Percentiles rank a stretch among this genome's conserved stretches.
These are phyloP conservation scores for Debaryomyces fabryi DNA, from an alignment of 1,139 yeast genomes.

Conservation along the genomic window DNA sequence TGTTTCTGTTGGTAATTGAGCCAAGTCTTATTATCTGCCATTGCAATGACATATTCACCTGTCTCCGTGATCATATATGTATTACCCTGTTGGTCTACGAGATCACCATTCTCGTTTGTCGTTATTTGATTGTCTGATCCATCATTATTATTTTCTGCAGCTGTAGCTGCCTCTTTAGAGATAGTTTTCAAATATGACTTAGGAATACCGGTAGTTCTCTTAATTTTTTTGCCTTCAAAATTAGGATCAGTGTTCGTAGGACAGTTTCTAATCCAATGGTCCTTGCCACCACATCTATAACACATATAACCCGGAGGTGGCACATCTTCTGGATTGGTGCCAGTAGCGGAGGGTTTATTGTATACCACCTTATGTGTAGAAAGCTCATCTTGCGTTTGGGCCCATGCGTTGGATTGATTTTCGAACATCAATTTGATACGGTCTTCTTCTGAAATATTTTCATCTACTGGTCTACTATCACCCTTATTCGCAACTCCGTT, in stretches of 20 bases:
- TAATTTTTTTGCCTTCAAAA: slow-evolving; percentile 88
- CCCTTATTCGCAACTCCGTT: slow-evolving; percentile 20
- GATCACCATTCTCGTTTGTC: slow-evolving; percentile 49
- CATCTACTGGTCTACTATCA: slow-evolving; percentile 28
- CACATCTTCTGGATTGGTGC: slow-evolving; percentile 57
- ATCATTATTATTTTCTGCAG: slow-evolving; percentile 57
- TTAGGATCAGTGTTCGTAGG: slow-evolving; percentile 93
- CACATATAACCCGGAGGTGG: slow-evolving; percentile 97
- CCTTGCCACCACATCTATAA: slow-evolving; percentile 94
- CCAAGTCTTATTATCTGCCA: slow-evolving; percentile 96
- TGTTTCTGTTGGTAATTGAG: slow-evolving; percentile 76
- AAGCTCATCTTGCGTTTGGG: slow-evolving; percentile 88
- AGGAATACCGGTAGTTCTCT: slow-evolving; percentile 97
- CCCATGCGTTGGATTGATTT: slow-evolving; percentile 93
- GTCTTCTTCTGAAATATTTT: slow-evolving; percentile 75
- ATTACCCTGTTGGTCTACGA: slow-evolving; percentile 66
- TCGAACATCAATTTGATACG: slow-evolving; percentile 88
- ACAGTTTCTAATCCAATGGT: slow-evolving; percentile 95
- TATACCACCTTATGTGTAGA: slow-evolving; percentile 72
- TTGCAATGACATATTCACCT: slow-evolving; percentile 92
- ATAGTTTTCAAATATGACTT: slow-evolving; percentile 86
- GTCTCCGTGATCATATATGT: slow-evolving; percentile 86
- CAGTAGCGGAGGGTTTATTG: slow-evolving; percentile 43
- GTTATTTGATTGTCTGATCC: slow-evolving; percentile 47
- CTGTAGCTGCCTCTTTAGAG: slow-evolving; percentile 47